Evolutionary conservation across 805 yeast species (phyloP).

Genomic region (Saccharomycodes ludwigii): DNA sequence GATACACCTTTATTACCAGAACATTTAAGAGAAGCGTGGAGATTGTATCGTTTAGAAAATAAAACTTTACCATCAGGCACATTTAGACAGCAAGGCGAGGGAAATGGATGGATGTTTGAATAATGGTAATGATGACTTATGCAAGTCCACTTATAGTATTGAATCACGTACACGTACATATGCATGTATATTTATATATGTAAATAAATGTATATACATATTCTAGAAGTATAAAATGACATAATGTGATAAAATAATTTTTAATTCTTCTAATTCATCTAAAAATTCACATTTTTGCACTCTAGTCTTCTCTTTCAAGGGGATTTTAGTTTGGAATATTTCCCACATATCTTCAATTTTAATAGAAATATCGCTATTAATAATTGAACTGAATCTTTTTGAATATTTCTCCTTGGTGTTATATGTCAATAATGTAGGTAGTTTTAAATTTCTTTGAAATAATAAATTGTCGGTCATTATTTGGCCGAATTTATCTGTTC

Average conservation of each 20-base stretch:
- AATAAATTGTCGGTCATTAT: conserved; percentile 41
- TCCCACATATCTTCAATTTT: conserved; percentile 24
- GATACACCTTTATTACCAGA: conserved; percentile 64
- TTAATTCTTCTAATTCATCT: conserved; percentile 49
- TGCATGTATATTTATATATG: no score
- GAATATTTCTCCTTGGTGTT: conserved; percentile 25
- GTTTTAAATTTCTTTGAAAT: conserved; percentile 34
- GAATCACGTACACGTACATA: no score
- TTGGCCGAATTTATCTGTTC: conserved; percentile 36
- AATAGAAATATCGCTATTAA: conserved; percentile 1
- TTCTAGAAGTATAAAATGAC: conserved; percentile 26
- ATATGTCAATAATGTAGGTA: conserved; percentile 27
- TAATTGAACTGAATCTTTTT: conserved; percentile 9
- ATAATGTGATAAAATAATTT: conserved; percentile 39
- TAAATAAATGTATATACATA: no score
- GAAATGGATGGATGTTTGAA: conserved; percentile 54
- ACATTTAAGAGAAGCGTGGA: conserved; percentile 82
- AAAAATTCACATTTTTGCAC: conserved; percentile 37
- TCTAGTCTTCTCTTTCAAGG: conserved; percentile 26
- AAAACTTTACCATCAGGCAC: conserved; percentile 49
- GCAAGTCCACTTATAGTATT: no score
- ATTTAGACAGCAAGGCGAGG: conserved; percentile 63
- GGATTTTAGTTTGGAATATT: conserved; percentile 22
- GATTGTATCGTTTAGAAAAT: conserved; percentile 55
- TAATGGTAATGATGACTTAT: no score